Percentiles rank a stretch among this genome's conserved stretches.
phyloP scores from a whole-genome alignment of 768 basidiomycete genomes.

The Naematelia encephala region DNA sequence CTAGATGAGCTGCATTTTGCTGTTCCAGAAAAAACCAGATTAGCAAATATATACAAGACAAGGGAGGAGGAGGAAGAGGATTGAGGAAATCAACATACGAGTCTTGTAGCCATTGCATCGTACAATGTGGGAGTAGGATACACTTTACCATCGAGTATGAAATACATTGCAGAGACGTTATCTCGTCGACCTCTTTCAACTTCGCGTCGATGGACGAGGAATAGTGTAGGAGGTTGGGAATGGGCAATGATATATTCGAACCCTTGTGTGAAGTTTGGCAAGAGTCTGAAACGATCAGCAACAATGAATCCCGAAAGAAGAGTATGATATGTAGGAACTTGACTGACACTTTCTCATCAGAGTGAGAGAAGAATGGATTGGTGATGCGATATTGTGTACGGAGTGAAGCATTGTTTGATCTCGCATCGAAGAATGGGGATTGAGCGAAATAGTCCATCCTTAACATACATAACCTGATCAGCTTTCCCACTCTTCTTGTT shows the following conservation, averaged over 20 bases:
- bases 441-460: slow-evolving; percentile 47
- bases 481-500: no score
- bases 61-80: background rate
- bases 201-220: slow-evolving; percentile 31
- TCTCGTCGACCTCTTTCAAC: slow-evolving; percentile 26
- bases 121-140: slow-evolving; percentile 41
- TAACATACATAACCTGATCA: background rate
- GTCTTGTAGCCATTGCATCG: slow-evolving; percentile 28
- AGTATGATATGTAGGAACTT: background rate
- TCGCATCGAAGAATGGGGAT: slow-evolving; percentile 45
- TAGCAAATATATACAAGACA: slow-evolving; percentile 5
- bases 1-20: slow-evolving; percentile 36
- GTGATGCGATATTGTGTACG: slow-evolving; percentile 35
- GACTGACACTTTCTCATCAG: slow-evolving; percentile 41
- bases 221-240: slow-evolving; percentile 33
- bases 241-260: slow-evolving; percentile 45
- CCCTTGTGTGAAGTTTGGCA: slow-evolving; percentile 32
- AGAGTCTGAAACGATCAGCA: no score
- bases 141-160: slow-evolving; percentile 38
- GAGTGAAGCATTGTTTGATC: slow-evolving; percentile 41
- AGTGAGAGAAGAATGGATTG: slow-evolving; percentile 36
- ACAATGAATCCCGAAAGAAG: no score
- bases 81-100: slow-evolving; percentile 23
- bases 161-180: slow-evolving; percentile 26
- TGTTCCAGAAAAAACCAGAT: slow-evolving; percentile 6